phyloP scores from a whole-genome alignment of 768 basidiomycete genomes.

The Boletellus ananiceps region DNA sequence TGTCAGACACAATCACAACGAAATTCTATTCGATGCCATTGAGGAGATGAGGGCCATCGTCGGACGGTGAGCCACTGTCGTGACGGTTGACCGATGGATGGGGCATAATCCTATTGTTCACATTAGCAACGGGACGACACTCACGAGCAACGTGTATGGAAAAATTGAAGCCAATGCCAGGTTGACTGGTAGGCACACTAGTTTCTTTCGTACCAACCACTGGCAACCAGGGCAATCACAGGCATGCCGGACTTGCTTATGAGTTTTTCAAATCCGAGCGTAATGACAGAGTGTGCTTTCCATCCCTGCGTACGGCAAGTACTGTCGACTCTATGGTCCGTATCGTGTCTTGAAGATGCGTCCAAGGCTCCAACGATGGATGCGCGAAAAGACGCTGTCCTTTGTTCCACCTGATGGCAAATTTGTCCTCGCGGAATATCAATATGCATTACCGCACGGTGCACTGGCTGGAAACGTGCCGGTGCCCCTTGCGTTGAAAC shows the following conservation, averaged over 20 bases:
- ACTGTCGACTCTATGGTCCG: not conserved
- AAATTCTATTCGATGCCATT: slow-evolving; percentile 87
- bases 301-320: slow-evolving; percentile 88
- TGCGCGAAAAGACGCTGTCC: slow-evolving; percentile 69
- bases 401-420: slow-evolving; percentile 93
- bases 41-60: slow-evolving; percentile 65
- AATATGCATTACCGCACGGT: slow-evolving; percentile 45
- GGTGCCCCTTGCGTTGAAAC: slow-evolving; percentile 48
- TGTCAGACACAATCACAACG: slow-evolving; percentile 79
- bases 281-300: slow-evolving; percentile 76
- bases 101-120: not conserved
- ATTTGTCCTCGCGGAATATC: slow-evolving; percentile 83
- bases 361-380: slow-evolving; percentile 72
- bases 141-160: slow-evolving; percentile 68
- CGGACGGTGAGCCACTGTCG: slow-evolving; percentile 22
- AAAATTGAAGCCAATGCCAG: slow-evolving; percentile 72
- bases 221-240: slow-evolving; percentile 23
- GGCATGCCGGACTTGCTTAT: slow-evolving; percentile 88
- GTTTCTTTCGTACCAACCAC: not conserved
- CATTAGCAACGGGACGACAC: slow-evolving; percentile 59
- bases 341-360: slow-evolving; percentile 5
- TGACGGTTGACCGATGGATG: not conserved
- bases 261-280: slow-evolving; percentile 69
- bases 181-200: slow-evolving; percentile 57
- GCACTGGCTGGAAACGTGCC: slow-evolving; percentile 43